Evolutionary conservation across 2,329 filamentous ascomycete species (phyloP).

Genomic region (Moelleriella libera): DNA sequence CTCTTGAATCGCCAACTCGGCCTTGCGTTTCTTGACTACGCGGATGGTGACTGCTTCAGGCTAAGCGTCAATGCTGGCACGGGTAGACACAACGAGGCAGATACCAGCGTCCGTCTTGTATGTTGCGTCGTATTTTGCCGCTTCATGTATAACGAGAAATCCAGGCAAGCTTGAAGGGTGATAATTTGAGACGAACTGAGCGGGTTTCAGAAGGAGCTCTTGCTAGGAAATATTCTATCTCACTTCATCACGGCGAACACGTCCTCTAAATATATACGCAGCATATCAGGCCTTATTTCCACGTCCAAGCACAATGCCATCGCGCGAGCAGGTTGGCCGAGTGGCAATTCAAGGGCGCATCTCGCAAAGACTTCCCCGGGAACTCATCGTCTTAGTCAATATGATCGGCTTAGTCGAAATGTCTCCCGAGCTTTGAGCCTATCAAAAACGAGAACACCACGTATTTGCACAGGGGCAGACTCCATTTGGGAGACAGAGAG

Average conservation of each 20-base stretch:
- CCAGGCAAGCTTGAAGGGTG: too few relatives aligned
- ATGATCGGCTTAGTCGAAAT: background rate
- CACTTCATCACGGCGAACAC: background rate
- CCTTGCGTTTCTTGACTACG: too few relatives aligned
- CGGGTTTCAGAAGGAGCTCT: background rate
- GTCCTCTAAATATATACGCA: background rate
- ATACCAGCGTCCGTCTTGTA: too few relatives aligned
- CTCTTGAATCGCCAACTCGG: background rate
- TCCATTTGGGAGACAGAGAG: background rate
- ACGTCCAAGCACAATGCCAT: too few relatives aligned
- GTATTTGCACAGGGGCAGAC: background rate
- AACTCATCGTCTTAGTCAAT: background rate
- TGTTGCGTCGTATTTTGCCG: too few relatives aligned
- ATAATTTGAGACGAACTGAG: too few relatives aligned
- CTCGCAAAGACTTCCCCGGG: background rate
- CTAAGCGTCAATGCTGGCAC: background rate
- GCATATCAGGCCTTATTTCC: background rate
- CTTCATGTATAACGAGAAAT: too few relatives aligned
- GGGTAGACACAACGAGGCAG: too few relatives aligned
- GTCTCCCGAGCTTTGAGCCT: background rate
- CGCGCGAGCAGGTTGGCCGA: background rate
- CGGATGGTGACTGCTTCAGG: background rate
- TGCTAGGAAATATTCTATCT: background rate
- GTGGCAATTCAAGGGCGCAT: background rate
- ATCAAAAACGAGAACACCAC: background rate